A percentile compares a stretch with the other conserved stretches of the same genome.
Conservation (phyloP, 306 rosid species). For the Rosa chinensis region DNA sequence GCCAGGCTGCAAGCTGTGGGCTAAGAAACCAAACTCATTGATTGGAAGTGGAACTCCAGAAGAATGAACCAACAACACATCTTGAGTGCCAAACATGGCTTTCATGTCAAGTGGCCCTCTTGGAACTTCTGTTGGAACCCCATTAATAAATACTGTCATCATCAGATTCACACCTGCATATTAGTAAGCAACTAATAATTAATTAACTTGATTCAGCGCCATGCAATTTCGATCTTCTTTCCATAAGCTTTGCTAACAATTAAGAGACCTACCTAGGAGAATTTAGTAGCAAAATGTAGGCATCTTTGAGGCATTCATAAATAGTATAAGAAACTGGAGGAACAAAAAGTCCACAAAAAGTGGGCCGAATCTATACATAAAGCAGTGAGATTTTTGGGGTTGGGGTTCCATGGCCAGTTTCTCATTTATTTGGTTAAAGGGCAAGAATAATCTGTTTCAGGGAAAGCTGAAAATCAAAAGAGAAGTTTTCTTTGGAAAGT, state of each 20-base stretch:
- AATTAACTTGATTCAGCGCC: background rate
- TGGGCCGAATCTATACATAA: background rate
- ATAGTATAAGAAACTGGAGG: background rate
- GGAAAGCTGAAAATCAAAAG: background rate
- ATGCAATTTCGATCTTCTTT: background rate
- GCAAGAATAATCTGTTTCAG: background rate
- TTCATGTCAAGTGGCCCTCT: slow-evolving; percentile 66
- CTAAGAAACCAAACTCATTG: slow-evolving; percentile 70
- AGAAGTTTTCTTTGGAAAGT: background rate
- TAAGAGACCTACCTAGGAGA: background rate
- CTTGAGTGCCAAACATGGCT: slow-evolving; percentile 59
- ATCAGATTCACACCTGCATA: slow-evolving; percentile 36
- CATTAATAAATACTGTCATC: slow-evolving; percentile 80
- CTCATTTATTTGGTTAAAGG: background rate
- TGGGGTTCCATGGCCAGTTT: background rate
- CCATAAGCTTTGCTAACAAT: background rate
- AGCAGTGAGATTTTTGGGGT: background rate
- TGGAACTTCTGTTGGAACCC: slow-evolving; percentile 68
- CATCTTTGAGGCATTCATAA: background rate
- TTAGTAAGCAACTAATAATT: background rate
- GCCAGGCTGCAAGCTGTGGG: slow-evolving; percentile 68
- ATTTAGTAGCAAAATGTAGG: background rate
- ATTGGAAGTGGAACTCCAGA: slow-evolving; percentile 68
- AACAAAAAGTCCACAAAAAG: background rate
- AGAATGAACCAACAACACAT: slow-evolving; percentile 66